A percentile compares a stretch with the other conserved stretches of the same genome.
These are phyloP conservation scores for Talaromyces wortmannii DNA, from an alignment of 495 filamentous ascomycete genomes.

Conservation along the genomic window DNA sequence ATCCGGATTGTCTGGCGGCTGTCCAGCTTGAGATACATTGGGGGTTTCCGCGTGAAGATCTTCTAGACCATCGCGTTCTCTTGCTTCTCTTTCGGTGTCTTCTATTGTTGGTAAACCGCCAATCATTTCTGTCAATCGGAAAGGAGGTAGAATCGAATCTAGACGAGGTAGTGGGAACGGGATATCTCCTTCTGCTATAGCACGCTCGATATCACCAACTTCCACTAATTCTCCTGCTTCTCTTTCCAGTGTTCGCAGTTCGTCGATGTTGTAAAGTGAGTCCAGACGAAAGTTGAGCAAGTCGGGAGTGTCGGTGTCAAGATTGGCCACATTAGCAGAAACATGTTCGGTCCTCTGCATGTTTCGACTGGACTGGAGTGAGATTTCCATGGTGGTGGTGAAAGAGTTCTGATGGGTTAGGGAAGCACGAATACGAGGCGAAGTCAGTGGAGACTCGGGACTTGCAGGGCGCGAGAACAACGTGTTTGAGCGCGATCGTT, in stretches of 20 bases:
- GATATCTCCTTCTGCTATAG: no score
- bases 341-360: conserved; percentile 12
- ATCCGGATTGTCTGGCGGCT: neutral
- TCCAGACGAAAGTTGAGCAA: neutral
- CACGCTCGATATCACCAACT: no score
- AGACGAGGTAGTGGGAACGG: no score
- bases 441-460: conserved; percentile 36
- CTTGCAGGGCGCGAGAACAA: conserved; percentile 35
- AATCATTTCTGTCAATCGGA: no score
- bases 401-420: conserved; percentile 39
- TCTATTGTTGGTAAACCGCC: neutral
- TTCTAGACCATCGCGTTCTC: neutral
- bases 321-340: conserved; percentile 10
- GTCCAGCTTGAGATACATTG: neutral
- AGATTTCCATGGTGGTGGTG: conserved; percentile 43
- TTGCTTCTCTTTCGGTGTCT: no score
- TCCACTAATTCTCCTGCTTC: no score
- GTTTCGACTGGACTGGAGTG: conserved; percentile 28
- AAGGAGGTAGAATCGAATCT: no score
- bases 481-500: conserved; percentile 33
- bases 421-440: conserved; percentile 37
- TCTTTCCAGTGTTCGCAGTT: no score
- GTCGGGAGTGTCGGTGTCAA: neutral
- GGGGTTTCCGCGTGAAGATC: neutral
- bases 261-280: neutral